phyloP scores from a whole-genome alignment of 306 rosid genomes.

The Sicyos edulis region DNA sequence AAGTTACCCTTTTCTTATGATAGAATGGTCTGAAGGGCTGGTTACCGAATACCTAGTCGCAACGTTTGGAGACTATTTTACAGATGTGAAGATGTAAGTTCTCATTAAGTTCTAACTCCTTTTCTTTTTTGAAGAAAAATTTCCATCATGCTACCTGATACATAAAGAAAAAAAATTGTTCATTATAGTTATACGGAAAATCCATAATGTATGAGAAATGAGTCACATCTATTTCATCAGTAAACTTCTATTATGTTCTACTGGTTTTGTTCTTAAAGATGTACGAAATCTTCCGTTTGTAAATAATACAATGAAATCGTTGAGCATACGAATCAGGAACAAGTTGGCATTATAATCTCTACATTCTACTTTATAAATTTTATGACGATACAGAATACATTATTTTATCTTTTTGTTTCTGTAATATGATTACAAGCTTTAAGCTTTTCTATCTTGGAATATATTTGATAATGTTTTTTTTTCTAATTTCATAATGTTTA shows the following conservation, averaged over 20 bases:
- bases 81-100: constrained; percentile 89
- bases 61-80: constrained; percentile 87
- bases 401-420: neutral
- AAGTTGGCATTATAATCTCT: neutral
- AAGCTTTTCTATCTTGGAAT: constrained; percentile 3
- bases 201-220: neutral
- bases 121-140: neutral
- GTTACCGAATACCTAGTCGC: constrained; percentile 91
- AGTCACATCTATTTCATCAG: neutral
- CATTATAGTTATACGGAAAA: neutral
- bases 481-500: constrained; percentile 19
- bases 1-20: constrained; percentile 1
- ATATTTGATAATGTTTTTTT: constrained; percentile 19
- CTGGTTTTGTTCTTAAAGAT: neutral
- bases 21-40: constrained; percentile 94
- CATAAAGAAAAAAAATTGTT: neutral
- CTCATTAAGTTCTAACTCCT: constrained; percentile 32
- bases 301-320: neutral
- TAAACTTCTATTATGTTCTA: neutral
- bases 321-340: neutral
- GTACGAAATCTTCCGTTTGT: neutral
- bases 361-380: neutral
- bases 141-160: neutral
- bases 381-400: neutral
- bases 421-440: neutral